Conservation (phyloP, 768 basidiomycete genomes). For the Boletus vermiculosoides region DNA sequence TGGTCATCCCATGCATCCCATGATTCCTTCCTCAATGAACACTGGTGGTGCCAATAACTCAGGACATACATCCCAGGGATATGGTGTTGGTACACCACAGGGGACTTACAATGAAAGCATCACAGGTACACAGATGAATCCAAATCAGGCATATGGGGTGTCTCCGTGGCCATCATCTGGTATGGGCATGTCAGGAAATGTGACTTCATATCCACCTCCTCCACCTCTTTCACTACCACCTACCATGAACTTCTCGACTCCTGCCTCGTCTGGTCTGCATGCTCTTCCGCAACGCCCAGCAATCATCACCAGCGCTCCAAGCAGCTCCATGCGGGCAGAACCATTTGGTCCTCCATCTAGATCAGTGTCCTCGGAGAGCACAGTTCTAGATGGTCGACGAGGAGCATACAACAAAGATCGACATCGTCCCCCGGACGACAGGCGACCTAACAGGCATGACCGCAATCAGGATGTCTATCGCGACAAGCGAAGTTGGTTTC, state of each 20-base stretch:
- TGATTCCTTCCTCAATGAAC: neutral
- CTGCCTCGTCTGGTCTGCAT: neutral
- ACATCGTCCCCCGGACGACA: conserved; percentile 15
- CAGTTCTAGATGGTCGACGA: conserved; percentile 18
- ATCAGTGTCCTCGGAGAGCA: conserved; percentile 18
- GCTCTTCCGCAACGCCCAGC: conserved; percentile 22
- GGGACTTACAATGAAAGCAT: conserved; percentile 1
- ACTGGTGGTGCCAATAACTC: neutral
- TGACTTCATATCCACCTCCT: neutral
- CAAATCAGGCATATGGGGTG: conserved; percentile 1
- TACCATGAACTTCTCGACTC: neutral
- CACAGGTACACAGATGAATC: neutral
- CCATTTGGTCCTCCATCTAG: conserved; percentile 15
- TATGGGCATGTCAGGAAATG: conserved; percentile 3
- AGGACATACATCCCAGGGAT: neutral
- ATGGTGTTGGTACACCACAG: conserved; percentile 9
- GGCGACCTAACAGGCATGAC: conserved; percentile 13
- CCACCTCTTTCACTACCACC: neutral
- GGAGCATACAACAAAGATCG: conserved; percentile 18
- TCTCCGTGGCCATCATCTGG: conserved; percentile 2
- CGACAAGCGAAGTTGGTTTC: conserved; percentile 9
- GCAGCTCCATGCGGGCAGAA: conserved; percentile 17
- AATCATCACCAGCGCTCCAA: neutral
- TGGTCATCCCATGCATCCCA: neutral
- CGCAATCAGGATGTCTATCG: conserved; percentile 7